Evolutionary conservation across 2,329 filamentous ascomycete species (phyloP).

Genomic region (Coniosporium tulheliwenetii): DNA sequence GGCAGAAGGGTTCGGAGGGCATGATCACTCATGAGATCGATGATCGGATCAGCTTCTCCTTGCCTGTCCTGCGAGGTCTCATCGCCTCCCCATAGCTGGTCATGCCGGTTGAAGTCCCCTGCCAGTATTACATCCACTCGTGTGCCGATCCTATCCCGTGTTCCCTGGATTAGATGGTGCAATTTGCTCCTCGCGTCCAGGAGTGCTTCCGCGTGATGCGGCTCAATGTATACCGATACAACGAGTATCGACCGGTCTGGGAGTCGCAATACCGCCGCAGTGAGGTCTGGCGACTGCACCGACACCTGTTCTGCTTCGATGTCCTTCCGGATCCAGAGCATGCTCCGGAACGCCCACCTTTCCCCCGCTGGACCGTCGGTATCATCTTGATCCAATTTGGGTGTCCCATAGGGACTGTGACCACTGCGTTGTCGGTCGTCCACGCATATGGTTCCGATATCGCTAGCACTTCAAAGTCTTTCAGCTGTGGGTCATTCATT

Average conservation of each 20-base stretch:
- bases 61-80: constrained; percentile 14
- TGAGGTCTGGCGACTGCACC: neutral
- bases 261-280: neutral
- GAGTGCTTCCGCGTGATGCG: neutral
- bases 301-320: neutral
- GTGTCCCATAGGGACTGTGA: neutral
- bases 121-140: constrained; percentile 1
- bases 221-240: neutral
- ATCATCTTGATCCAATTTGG: neutral
- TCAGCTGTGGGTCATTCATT: neutral
- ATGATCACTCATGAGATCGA: constrained; percentile 20
- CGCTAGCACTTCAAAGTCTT: neutral
- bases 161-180: too few species aligned
- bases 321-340: neutral
- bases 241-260: neutral
- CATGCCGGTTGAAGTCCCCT: constrained; percentile 3
- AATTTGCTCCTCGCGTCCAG: too few species aligned
- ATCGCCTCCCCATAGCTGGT: constrained; percentile 14
- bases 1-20: constrained; percentile 18
- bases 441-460: neutral
- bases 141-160: too few species aligned
- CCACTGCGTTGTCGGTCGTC: neutral
- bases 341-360: neutral
- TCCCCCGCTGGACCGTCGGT: neutral
- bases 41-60: constrained; percentile 20